Base-by-base conservation (phyloP, 2,329 filamentous ascomycete genomes). In the Colletotrichum eleusines region DNA sequence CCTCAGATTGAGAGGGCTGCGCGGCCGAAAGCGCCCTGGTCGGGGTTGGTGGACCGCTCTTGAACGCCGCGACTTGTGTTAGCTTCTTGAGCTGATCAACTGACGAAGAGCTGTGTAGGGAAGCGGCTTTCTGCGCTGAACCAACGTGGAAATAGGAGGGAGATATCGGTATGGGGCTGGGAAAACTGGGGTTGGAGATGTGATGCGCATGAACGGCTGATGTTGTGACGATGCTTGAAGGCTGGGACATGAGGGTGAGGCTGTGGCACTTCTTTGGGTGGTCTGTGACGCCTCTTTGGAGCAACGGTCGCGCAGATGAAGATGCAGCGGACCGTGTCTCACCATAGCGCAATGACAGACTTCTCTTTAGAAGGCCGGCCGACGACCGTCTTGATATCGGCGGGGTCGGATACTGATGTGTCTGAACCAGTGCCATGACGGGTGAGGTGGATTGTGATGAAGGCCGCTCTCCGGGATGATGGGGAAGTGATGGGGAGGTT, bases 21-120 rank as follows among this genome's bases (percentile, higher is more conserved):
- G 87, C 85, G 62, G 87, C 83, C 67, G 94, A 97, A 77, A 95
- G 89, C 71, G 95, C 93, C 83, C 95, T 91, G 74, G 94, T 95
- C 66, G 95, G 97, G 75, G 95, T 95, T 72, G 94, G 91, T 76
- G 94, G 93, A 76, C 94, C 96, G 86, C 94, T 97, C 95, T 98
- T 97, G 86, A 90, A 85, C 82, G 85, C 85, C 83, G 86, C 86
- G 87, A 90, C 89, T 88, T 90, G 88, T 89, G 94, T 98, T 94
- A 98, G 95, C 93, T 91, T 92, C 86, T 89, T 92, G 82, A 92
- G 87, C 85, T 89, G 87, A 82, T 88, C 86, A 86, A 89, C 84
- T 79, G 90, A 89, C 80, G 88, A 87, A 82, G 88, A 91, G 80
- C 88, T 82, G 79, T 81, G 78, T 74, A 81, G 80, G 77, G 80